phyloP scores from a whole-genome alignment of 139 green algal genomes.

The Monoraphidium neglectum region DNA sequence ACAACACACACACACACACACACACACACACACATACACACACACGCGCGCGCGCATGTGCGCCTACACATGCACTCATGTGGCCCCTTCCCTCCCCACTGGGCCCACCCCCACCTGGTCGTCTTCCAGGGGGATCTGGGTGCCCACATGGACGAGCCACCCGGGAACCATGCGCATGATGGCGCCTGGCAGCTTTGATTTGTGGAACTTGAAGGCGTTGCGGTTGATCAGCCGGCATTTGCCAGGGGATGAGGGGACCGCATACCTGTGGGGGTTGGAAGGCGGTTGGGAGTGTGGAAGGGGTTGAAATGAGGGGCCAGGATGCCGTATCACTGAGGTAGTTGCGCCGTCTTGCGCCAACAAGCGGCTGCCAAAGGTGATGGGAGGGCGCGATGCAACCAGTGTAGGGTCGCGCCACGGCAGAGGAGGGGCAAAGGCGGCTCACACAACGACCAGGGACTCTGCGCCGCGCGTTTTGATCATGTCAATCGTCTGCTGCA shows the following conservation, averaged over 20 bases:
- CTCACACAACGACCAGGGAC: not conserved
- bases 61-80: too few species aligned
- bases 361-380: too few species aligned
- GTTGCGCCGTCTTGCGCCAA: slow-evolving; percentile 30
- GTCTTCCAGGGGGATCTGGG: slow-evolving; percentile 41
- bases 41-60: too few species aligned
- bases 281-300: not conserved
- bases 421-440: not conserved
- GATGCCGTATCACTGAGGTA: not conserved
- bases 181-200: not conserved
- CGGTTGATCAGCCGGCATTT: slow-evolving; percentile 49
- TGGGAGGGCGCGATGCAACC: too few species aligned
- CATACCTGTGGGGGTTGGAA: not conserved
- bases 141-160: slow-evolving; percentile 25
- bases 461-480: not conserved
- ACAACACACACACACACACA: too few species aligned
- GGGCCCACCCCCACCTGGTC: slow-evolving; percentile 15
- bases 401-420: too few species aligned
- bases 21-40: too few species aligned
- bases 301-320: not conserved
- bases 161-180: slow-evolving; percentile 1
- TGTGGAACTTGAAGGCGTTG: slow-evolving; percentile 46
- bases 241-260: slow-evolving; percentile 34
- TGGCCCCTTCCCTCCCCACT: not conserved
- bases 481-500: slow-evolving; percentile 29